phyloP scores from a whole-genome alignment of 2,329 filamentous ascomycete species.

The Cladophialophora exuberans region DNA sequence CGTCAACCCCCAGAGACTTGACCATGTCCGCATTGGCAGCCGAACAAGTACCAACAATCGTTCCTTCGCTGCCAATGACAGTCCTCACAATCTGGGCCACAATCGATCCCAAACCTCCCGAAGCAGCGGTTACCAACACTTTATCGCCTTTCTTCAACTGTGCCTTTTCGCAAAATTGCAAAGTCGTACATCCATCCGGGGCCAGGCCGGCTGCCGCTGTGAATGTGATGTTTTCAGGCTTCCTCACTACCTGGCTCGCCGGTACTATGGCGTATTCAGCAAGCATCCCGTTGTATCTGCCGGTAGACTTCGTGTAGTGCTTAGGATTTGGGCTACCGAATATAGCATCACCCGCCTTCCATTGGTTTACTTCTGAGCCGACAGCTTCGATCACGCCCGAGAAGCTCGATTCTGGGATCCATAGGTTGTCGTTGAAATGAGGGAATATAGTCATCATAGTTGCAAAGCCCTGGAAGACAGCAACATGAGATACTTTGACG shows the following conservation, averaged over 20 bases:
- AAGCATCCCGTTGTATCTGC: constrained; percentile 14
- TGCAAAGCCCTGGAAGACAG: constrained; percentile 7
- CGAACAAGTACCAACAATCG: constrained; percentile 17
- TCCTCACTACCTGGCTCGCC: constrained; percentile 1
- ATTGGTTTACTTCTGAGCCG: not conserved
- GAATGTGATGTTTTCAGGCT: constrained; percentile 3
- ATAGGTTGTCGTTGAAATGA: constrained; percentile 19
- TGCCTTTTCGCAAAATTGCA: constrained; percentile 10
- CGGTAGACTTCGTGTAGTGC: not conserved
- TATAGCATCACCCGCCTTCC: constrained; percentile 11
- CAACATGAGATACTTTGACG: constrained; percentile 21
- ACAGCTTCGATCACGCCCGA: constrained; percentile 14
- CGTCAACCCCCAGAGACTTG: constrained; percentile 16
- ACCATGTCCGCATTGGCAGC: constrained; percentile 9
- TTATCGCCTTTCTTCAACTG: constrained; percentile 8
- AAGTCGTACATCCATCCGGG: constrained; percentile 5
- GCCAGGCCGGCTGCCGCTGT: constrained; percentile 13
- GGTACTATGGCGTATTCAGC: constrained; percentile 16
- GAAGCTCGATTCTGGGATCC: constrained; percentile 21
- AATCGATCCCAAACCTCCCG: constrained; percentile 7
- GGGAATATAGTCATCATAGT: constrained; percentile 9
- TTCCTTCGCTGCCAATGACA: constrained; percentile 10
- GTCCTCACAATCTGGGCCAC: constrained; percentile 13
- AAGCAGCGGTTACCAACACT: constrained; percentile 17
- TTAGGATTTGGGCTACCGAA: constrained; percentile 21